phyloP scores from a whole-genome alignment of 371 early-diverging fungal species.

The Mucor lusitanicus region DNA sequence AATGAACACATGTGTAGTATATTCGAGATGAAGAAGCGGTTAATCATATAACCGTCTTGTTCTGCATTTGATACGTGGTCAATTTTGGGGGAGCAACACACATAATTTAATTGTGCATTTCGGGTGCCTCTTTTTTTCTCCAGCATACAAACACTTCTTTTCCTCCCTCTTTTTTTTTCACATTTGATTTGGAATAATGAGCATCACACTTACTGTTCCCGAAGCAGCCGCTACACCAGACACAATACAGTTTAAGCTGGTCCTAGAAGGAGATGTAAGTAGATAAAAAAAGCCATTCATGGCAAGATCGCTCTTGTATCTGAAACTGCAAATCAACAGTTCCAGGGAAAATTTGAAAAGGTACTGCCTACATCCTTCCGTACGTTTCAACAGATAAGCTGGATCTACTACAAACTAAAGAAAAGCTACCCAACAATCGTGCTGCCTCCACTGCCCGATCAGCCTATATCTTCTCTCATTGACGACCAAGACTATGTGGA shows the following conservation, averaged over 20 bases:
- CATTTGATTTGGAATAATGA: background rate
- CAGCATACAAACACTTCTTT: background rate
- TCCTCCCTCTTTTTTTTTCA: background rate
- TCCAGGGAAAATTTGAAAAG: constrained; percentile 15
- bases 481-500: constrained; percentile 69
- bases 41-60: background rate
- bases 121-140: background rate
- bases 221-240: constrained; percentile 66
- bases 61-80: background rate
- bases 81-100: background rate
- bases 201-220: constrained; percentile 35
- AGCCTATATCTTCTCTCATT: constrained; percentile 41
- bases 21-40: background rate
- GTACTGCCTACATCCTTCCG: constrained; percentile 46
- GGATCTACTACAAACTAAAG: constrained; percentile 55
- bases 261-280: constrained; percentile 39
- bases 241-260: constrained; percentile 64
- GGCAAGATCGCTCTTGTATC: background rate
- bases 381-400: constrained; percentile 62
- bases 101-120: constrained; percentile 1
- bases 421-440: constrained; percentile 43
- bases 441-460: constrained; percentile 61
- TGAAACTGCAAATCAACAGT: constrained; percentile 2
- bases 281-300: background rate
- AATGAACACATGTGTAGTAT: background rate